Evolutionary conservation across 257 asterid genomes (phyloP).

Genomic region (Solanum ossicruentum): DNA sequence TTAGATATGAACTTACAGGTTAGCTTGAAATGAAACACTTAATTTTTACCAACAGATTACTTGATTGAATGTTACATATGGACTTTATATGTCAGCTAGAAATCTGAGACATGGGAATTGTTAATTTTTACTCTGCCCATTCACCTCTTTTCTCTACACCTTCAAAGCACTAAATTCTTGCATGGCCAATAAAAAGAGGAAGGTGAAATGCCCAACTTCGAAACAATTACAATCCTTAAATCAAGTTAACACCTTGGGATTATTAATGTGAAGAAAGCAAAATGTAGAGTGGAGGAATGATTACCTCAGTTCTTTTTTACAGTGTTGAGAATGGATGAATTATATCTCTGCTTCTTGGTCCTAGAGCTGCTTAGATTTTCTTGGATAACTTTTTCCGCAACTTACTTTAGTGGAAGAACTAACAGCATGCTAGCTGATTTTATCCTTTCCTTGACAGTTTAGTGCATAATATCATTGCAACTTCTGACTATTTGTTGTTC

Average conservation of each 20-base stretch:
- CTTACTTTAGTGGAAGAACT: background rate
- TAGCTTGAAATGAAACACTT: background rate
- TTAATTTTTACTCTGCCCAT: background rate
- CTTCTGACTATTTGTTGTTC: background rate
- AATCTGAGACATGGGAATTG: background rate
- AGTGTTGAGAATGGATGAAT: background rate
- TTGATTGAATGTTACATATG: background rate
- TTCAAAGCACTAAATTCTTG: background rate
- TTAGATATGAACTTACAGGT: background rate
- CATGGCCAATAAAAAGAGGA: background rate
- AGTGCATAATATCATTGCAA: background rate
- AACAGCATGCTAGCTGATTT: background rate
- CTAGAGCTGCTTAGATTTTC: background rate
- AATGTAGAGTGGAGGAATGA: background rate
- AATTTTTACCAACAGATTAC: background rate
- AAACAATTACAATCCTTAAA: background rate
- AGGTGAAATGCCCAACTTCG: background rate
- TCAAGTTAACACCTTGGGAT: background rate
- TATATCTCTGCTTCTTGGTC: background rate
- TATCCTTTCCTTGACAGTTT: background rate
- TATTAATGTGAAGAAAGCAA: background rate
- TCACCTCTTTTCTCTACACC: background rate
- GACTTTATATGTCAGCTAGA: background rate
- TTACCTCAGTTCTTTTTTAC: background rate
- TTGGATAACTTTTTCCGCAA: background rate